A percentile compares a stretch with the other conserved stretches of the same genome.
phyloP scores from a whole-genome alignment of 1,284 basidiomycete species.

The Meira miltonrushii region DNA sequence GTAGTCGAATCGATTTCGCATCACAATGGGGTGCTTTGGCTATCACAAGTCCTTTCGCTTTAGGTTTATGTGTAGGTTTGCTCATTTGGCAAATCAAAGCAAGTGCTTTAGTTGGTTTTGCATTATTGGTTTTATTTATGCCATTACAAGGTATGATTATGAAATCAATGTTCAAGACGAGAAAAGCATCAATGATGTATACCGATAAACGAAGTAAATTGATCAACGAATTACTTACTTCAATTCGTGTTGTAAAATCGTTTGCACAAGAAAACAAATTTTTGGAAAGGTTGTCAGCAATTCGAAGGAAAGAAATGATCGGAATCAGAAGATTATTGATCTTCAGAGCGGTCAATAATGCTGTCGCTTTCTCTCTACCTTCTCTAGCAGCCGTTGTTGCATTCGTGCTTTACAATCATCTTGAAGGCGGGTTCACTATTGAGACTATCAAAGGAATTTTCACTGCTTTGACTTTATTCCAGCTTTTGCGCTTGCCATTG shows the following conservation, averaged over 20 bases:
- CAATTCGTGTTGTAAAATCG: constrained; percentile 51
- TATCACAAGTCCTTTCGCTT: constrained; percentile 64
- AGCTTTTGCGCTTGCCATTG: constrained; percentile 65
- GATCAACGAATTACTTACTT: constrained; percentile 47
- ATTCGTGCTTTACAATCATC: constrained; percentile 70
- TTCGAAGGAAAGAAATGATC: constrained; percentile 70
- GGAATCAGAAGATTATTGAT: constrained; percentile 72
- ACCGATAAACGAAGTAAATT: constrained; percentile 63
- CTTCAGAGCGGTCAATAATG: constrained; percentile 67
- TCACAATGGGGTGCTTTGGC: constrained; percentile 71
- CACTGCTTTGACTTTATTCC: constrained; percentile 49
- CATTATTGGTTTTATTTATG: constrained; percentile 63
- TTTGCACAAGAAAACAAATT: constrained; percentile 45
- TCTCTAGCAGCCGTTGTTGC: constrained; percentile 76
- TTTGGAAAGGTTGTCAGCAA: constrained; percentile 64
- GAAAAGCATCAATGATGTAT: constrained; percentile 77
- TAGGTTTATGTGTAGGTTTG: constrained; percentile 57
- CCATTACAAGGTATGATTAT: constrained; percentile 69
- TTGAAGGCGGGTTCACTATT: constrained; percentile 63
- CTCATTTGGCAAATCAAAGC: constrained; percentile 71
- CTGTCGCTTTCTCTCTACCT: constrained; percentile 66
- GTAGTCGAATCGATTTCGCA: constrained; percentile 83
- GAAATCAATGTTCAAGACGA: constrained; percentile 67
- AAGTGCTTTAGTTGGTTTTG: constrained; percentile 75
- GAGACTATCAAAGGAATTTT: constrained; percentile 60